Percentiles rank a stretch among this genome's conserved stretches.
These are phyloP conservation scores for Aegilops tauschii DNA, from an alignment of 176 grass and related monocot genomes.

Conservation along the genomic window DNA sequence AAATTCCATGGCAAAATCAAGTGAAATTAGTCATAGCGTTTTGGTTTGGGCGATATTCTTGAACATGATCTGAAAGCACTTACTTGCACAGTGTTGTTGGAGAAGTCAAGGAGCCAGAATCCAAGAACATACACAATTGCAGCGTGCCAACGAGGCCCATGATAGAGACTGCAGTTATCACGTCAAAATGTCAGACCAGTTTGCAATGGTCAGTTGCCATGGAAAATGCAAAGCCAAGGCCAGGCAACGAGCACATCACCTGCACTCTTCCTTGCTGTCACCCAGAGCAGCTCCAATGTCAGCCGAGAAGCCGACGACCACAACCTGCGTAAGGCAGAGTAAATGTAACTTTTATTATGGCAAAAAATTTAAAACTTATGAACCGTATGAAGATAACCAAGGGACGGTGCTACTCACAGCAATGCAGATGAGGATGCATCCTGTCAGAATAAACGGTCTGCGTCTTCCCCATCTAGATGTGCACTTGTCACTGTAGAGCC, in stretches of 20 bases:
- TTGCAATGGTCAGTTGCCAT: neutral
- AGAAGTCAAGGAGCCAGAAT: slow-evolving; percentile 95
- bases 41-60: neutral
- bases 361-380: neutral
- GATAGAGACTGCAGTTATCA: slow-evolving; percentile 49
- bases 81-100: slow-evolving; percentile 92
- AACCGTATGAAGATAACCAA: neutral
- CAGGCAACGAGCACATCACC: slow-evolving; percentile 27
- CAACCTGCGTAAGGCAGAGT: slow-evolving; percentile 40
- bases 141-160: slow-evolving; percentile 77
- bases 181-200: slow-evolving; percentile 5
- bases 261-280: slow-evolving; percentile 76
- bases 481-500: slow-evolving; percentile 77
- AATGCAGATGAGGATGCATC: slow-evolving; percentile 62
- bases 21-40: neutral
- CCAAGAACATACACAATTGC: slow-evolving; percentile 80
- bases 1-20: slow-evolving; percentile 4
- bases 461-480: slow-evolving; percentile 55
- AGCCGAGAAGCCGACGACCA: slow-evolving; percentile 76
- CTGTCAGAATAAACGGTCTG: slow-evolving; percentile 74
- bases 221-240: neutral
- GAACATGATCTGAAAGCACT: slow-evolving; percentile 7
- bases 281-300: slow-evolving; percentile 81
- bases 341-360: neutral
- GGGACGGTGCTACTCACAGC: slow-evolving; percentile 46